Percentiles rank a stretch among this genome's conserved stretches.
phyloP scores from a whole-genome alignment of 331 rosid species.

The Saraca asoca region DNA sequence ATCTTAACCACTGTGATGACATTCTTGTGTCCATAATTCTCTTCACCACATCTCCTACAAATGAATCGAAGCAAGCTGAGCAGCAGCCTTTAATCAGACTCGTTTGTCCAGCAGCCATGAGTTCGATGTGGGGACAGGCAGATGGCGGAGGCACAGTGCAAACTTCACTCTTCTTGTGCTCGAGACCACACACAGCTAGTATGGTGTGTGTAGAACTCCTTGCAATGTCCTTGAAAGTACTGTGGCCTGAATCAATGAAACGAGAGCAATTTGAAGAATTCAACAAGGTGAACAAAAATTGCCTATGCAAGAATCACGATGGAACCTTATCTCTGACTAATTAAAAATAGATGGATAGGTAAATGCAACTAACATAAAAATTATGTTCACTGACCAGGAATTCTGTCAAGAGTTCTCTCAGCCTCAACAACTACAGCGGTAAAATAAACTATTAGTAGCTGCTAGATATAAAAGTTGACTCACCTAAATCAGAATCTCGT shows the following conservation, averaged over 20 bases:
- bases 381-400: slow-evolving; percentile 26
- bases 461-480: slow-evolving; percentile 25
- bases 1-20: slow-evolving; percentile 57
- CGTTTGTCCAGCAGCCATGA: slow-evolving; percentile 49
- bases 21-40: slow-evolving; percentile 55
- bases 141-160: slow-evolving; percentile 60
- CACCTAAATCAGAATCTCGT: slow-evolving; percentile 56
- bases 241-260: slow-evolving; percentile 52
- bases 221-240: slow-evolving; percentile 52
- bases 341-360: background rate
- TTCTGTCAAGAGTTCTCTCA: slow-evolving; percentile 7
- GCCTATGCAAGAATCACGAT: slow-evolving; percentile 22
- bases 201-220: slow-evolving; percentile 63
- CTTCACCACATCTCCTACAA: slow-evolving; percentile 66
- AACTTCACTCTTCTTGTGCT: slow-evolving; percentile 62
- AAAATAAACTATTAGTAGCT: slow-evolving; percentile 3
- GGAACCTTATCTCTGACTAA: slow-evolving; percentile 22
- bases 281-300: slow-evolving; percentile 12
- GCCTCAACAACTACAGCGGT: background rate
- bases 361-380: background rate
- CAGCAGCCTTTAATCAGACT: slow-evolving; percentile 74
- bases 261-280: slow-evolving; percentile 33
- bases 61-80: slow-evolving; percentile 80
- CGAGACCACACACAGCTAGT: slow-evolving; percentile 74
- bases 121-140: slow-evolving; percentile 77